Evolutionary conservation across 2,329 filamentous ascomycete genomes (phyloP), one percentile per base, ranked within the genome.

Genomic region (Colletotrichum falcatum): DNA sequence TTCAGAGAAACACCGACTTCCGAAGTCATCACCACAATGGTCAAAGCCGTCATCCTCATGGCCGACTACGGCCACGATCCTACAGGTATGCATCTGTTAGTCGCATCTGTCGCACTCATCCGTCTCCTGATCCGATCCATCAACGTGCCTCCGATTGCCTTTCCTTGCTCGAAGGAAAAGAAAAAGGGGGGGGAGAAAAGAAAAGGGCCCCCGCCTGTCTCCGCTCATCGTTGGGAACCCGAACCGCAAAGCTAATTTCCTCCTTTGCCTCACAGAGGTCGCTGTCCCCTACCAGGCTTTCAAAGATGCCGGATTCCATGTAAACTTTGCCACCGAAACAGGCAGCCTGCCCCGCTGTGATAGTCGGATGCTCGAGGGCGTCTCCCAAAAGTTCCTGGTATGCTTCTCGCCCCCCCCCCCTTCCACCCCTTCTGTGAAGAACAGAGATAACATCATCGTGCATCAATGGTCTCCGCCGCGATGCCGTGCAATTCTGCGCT

Each of bases 21-120:
- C 16, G n/a, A 11, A 44, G 5, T 23, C 16, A 49, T 23, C 37
- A 28, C 7, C 30, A 59, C 33, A 79, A 76, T 77, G 75, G 72
- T 70, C 42, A 85, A 83, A 72, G 81, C 81, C 30, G 74, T 86
- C 48, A 82, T 87, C 53, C 73, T 86, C 63, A 87, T 88, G 85
- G 82, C 85, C 51, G 85, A 88, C 74, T 87, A 87, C 71, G 86
- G 85, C 53, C 84, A 88, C 73, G 86, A 88, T 73, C 86, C 86
- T 2, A 87, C 86, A 54, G 85, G 86, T 87, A 72, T 58, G 18
- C n/a, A 2, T 30, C 59, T 33, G 8, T 20, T 28, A 12, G 1
- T 35, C 37, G n/a, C 7, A 33, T 33, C 30, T 33, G 30, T 33
- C n/a, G n/a, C n/a, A n/a, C n/a, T 33, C 30, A 33, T 33, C 3